Evolutionary conservation across 202 grass and related monocot genomes (phyloP).

Genomic region (Bolboschoenoplectus hybrid): DNA sequence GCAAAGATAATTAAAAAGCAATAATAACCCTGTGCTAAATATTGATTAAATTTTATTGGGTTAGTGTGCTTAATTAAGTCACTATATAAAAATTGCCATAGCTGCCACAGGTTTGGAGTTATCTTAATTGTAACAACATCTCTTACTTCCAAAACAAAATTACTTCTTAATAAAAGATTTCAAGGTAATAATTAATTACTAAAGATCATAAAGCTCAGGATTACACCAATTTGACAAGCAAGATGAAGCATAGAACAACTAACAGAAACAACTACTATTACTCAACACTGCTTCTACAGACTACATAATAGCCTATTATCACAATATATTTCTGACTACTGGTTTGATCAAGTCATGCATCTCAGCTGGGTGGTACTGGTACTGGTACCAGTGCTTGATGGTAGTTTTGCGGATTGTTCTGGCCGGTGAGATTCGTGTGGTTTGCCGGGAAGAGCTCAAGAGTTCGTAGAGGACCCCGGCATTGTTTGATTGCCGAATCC

Average conservation of each 20-base stretch:
- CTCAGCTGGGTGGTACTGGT: not conserved
- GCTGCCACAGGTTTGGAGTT: not conserved
- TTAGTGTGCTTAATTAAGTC: too few relatives aligned
- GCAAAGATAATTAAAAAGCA: not conserved
- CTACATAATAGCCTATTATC: not conserved
- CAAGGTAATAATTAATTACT: not conserved
- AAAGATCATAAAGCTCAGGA: not conserved
- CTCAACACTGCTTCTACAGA: not conserved
- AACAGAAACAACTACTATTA: not conserved
- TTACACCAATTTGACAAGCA: conserved; percentile 9
- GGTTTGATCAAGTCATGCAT: not conserved
- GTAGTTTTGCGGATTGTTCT: conserved; percentile 22
- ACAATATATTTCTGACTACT: not conserved
- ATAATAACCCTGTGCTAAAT: not conserved
- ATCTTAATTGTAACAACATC: not conserved
- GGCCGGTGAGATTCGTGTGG: not conserved
- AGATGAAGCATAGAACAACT: not conserved
- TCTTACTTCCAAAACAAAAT: not conserved
- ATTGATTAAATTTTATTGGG: not conserved
- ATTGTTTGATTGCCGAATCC: not conserved
- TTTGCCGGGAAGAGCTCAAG: conserved; percentile 45
- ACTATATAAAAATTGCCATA: not conserved
- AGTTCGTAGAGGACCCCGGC: conserved; percentile 30
- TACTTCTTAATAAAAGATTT: not conserved
- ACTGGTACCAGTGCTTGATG: conserved; percentile 36